Conservation (phyloP, 371 early-diverging fungal genomes). For the Syncephalastrum monosporum region DNA sequence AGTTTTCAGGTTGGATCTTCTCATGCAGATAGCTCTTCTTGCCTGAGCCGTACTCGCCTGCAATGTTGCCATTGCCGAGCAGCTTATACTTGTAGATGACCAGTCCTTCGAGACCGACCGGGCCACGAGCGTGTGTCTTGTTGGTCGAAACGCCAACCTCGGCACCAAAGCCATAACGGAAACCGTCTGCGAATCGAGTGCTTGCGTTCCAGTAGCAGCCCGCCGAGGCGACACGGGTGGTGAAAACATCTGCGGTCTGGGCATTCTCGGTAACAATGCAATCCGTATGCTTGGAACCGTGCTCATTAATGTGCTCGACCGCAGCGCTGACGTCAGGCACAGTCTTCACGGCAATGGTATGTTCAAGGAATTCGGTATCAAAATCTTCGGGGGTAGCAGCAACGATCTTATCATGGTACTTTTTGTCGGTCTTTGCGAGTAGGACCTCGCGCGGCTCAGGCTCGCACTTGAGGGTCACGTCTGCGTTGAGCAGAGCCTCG, state of each 20-base stretch:
- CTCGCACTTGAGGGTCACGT: conserved; percentile 68
- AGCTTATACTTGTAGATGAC: conserved; percentile 95
- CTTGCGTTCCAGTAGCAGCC: conserved; percentile 97
- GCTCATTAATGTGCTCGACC: conserved; percentile 87
- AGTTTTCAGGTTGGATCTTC: conserved; percentile 35
- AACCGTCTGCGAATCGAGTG: conserved; percentile 97
- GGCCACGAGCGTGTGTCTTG: conserved; percentile 97
- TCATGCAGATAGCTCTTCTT: conserved; percentile 76
- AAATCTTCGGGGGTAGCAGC: conserved; percentile 58
- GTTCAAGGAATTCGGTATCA: conserved; percentile 89
- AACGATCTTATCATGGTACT: conserved; percentile 22
- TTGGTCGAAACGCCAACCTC: conserved; percentile 97
- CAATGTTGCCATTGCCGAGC: conserved; percentile 88
- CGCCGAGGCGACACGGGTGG: conserved; percentile 93
- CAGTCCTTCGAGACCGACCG: conserved; percentile 94
- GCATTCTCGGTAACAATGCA: conserved; percentile 84
- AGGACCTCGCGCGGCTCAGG: conserved; percentile 28
- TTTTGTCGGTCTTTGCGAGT: conserved; percentile 5
- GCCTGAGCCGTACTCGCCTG: conserved; percentile 76
- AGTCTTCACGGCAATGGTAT: conserved; percentile 79
- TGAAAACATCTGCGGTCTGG: conserved; percentile 75
- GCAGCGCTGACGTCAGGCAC: conserved; percentile 80
- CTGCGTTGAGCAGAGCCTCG: conserved; percentile 49
- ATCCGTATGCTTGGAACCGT: conserved; percentile 95
- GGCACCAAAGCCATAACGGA: conserved; percentile 96